phyloP scores from a whole-genome alignment of 1,284 basidiomycete genomes.

The Marasmius sp. region DNA sequence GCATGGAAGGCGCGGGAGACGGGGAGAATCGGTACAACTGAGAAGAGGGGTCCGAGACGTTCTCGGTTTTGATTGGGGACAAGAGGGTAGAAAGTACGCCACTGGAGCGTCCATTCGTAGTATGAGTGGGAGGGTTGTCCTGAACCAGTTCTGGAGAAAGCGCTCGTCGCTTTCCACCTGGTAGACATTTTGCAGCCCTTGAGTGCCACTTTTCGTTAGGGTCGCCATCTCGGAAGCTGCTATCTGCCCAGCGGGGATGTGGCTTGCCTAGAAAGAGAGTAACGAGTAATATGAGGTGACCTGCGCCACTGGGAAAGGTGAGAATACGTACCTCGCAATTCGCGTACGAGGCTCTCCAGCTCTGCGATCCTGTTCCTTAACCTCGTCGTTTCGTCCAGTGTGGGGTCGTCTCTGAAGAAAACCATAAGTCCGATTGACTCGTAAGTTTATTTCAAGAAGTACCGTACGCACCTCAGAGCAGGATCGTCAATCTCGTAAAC shows the following conservation, averaged over 20 bases:
- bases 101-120: constrained; percentile 20
- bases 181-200: constrained; percentile 65
- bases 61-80: constrained; percentile 61
- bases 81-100: constrained; percentile 42
- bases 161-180: constrained; percentile 39
- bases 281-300: neutral
- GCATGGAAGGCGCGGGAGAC: constrained; percentile 46
- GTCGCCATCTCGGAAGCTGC: constrained; percentile 73
- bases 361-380: constrained; percentile 85
- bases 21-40: constrained; percentile 64
- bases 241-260: constrained; percentile 79
- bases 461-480: constrained; percentile 61
- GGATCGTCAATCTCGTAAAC: constrained; percentile 92
- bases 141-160: constrained; percentile 38
- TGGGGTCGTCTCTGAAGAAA: constrained; percentile 73
- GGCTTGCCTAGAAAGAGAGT: constrained; percentile 59
- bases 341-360: constrained; percentile 84
- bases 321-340: constrained; percentile 61
- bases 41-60: constrained; percentile 42
- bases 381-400: constrained; percentile 79
- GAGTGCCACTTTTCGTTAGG: constrained; percentile 82
- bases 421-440: constrained; percentile 13
- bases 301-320: constrained; percentile 1
- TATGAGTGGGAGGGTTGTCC: constrained; percentile 28
- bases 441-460: constrained; percentile 4